phyloP scores from a whole-genome alignment of 495 filamentous ascomycete genomes.

The Neurospora sublineolata region DNA sequence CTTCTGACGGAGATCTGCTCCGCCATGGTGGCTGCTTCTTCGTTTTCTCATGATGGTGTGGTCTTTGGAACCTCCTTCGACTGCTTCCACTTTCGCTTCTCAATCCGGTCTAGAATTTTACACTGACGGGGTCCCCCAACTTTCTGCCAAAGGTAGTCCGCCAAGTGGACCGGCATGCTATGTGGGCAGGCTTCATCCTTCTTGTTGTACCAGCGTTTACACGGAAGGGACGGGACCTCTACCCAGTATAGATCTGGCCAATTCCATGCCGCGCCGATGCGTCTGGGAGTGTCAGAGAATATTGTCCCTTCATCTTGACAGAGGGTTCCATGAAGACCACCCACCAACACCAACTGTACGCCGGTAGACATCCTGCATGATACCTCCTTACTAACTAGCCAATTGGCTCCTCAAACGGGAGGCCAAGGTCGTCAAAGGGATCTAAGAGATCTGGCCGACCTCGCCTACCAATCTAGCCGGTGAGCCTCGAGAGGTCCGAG shows the following conservation, averaged over 20 bases:
- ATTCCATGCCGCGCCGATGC: background rate
- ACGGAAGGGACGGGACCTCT: background rate
- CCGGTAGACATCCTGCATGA: background rate
- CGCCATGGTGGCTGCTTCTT: background rate
- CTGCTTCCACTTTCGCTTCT: background rate
- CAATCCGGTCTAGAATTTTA: background rate
- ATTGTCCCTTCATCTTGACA: background rate
- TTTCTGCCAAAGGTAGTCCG: background rate
- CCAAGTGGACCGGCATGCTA: background rate
- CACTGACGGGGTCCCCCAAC: background rate
- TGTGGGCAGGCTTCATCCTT: background rate
- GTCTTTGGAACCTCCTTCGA: background rate
- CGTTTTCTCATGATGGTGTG: background rate
- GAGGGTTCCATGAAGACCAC: background rate
- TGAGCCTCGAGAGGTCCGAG: background rate
- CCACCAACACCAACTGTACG: background rate
- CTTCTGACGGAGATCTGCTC: background rate
- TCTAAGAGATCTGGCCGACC: background rate
- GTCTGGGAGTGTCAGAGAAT: background rate
- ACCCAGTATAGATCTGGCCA: background rate
- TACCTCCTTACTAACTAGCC: background rate
- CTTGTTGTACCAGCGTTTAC: background rate
- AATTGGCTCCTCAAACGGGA: background rate
- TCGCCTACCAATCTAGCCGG: background rate
- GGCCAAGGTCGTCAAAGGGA: background rate